phyloP scores from a whole-genome alignment of 176 grass and related monocot genomes.

The Eleusine coracana region DNA sequence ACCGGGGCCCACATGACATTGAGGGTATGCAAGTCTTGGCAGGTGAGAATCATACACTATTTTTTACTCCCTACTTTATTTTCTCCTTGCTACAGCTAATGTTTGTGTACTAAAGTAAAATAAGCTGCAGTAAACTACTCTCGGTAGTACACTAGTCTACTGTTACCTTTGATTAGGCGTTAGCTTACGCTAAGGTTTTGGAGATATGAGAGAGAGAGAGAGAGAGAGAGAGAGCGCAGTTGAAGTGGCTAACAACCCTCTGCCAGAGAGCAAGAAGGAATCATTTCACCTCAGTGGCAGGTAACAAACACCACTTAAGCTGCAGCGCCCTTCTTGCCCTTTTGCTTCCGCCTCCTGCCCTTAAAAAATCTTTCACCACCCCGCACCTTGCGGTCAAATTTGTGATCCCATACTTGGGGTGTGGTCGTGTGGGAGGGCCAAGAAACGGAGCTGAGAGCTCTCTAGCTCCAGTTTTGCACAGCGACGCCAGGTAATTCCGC shows the following conservation, averaged over 20 bases:
- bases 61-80: slow-evolving; percentile 49
- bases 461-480: slow-evolving; percentile 10
- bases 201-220: slow-evolving; percentile 30
- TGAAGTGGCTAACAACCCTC: slow-evolving; percentile 58
- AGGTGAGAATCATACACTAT: slow-evolving; percentile 46
- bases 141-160: slow-evolving; percentile 32
- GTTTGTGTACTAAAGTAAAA: slow-evolving; percentile 58
- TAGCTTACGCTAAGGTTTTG: slow-evolving; percentile 58
- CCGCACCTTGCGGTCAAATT: slow-evolving; percentile 48
- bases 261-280: slow-evolving; percentile 57
- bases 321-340: slow-evolving; percentile 30
- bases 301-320: slow-evolving; percentile 54
- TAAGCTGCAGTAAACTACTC: slow-evolving; percentile 57
- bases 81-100: slow-evolving; percentile 50
- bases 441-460: slow-evolving; percentile 27
- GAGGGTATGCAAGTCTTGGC: slow-evolving; percentile 36
- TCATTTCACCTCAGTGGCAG: slow-evolving; percentile 62
- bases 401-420: slow-evolving; percentile 35
- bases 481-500: slow-evolving; percentile 37
- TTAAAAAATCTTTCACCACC: slow-evolving; percentile 53
- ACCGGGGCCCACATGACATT: slow-evolving; percentile 44
- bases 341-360: slow-evolving; percentile 48
- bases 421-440: neutral
- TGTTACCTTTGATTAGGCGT: slow-evolving; percentile 48
- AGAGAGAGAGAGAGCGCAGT: neutral